Conservation (phyloP, 2,329 filamentous ascomycete species). For the Camillea tinctor region DNA sequence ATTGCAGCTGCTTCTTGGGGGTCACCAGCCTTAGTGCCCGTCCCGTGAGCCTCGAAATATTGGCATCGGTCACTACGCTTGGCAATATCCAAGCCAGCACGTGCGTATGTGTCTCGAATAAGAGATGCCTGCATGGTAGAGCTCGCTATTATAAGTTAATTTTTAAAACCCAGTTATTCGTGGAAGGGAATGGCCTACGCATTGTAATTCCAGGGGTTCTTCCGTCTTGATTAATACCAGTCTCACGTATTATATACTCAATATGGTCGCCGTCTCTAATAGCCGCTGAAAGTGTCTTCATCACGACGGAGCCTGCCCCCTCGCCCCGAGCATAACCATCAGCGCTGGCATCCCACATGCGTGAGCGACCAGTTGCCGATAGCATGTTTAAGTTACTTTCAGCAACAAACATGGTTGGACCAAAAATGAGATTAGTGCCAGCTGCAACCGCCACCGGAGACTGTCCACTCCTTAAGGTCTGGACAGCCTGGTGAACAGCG, state of each 20-base stretch:
- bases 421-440: conserved; percentile 9
- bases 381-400: conserved; percentile 3
- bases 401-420: neutral
- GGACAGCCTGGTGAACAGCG: conserved; percentile 11
- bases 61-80: conserved; percentile 18
- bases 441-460: conserved; percentile 2
- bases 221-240: conserved; percentile 17
- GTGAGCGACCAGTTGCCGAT: neutral
- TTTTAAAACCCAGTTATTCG: neutral
- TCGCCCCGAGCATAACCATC: conserved; percentile 33
- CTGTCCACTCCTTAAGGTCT: conserved; percentile 6
- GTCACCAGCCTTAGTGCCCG: conserved; percentile 28
- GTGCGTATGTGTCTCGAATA: conserved; percentile 8
- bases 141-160: conserved; percentile 2
- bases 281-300: conserved; percentile 36
- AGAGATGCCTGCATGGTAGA: conserved; percentile 4
- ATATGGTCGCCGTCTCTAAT: conserved; percentile 28
- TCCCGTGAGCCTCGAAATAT: conserved; percentile 32
- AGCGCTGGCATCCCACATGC: conserved; percentile 6
- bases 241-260: conserved; percentile 18
- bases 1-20: conserved; percentile 26
- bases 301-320: conserved; percentile 28
- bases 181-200: neutral
- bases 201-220: conserved; percentile 12
- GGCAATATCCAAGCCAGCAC: conserved; percentile 9